These are phyloP conservation scores for Suillus discolor DNA, from an alignment of 768 basidiomycete genomes.

Conservation along the genomic window DNA sequence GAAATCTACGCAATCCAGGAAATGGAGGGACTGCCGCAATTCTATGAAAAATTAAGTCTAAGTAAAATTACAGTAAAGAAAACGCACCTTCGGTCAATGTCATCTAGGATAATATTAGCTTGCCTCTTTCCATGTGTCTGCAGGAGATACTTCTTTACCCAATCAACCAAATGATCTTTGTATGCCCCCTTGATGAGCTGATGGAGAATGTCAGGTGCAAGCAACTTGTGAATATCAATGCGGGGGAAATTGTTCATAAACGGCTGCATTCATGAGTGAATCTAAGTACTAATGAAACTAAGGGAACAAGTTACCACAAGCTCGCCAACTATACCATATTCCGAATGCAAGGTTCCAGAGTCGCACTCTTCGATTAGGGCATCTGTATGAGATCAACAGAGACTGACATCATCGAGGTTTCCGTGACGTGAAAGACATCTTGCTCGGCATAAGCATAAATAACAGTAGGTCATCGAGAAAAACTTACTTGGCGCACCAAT, in stretches of 20 bases:
- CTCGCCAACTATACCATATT: slow-evolving; percentile 36
- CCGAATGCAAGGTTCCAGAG: slow-evolving; percentile 33
- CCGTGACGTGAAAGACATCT: slow-evolving; percentile 28
- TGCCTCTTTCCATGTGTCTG: slow-evolving; percentile 31
- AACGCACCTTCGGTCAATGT: slow-evolving; percentile 9
- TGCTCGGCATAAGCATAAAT: slow-evolving; percentile 11
- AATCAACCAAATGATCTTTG: slow-evolving; percentile 44
- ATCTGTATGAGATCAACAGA: slow-evolving; percentile 24
- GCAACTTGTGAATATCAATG: slow-evolving; percentile 29
- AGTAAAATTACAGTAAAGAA: not conserved
- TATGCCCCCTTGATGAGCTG: slow-evolving; percentile 51
- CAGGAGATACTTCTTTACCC: slow-evolving; percentile 23
- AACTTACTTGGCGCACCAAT: slow-evolving; percentile 39
- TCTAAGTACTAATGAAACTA: not conserved
- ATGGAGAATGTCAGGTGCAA: slow-evolving; percentile 47
- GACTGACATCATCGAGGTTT: slow-evolving; percentile 29
- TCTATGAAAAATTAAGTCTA: slow-evolving; percentile 15
- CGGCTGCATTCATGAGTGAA: not conserved
- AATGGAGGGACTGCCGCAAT: slow-evolving; percentile 29
- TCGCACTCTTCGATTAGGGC: slow-evolving; percentile 28
- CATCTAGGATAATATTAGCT: slow-evolving; percentile 48
- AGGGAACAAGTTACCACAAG: not conserved
- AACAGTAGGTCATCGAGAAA: not conserved
- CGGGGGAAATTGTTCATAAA: slow-evolving; percentile 18
- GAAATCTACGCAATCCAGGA: slow-evolving; percentile 18